Conservation (phyloP, 192 early-diverging fungal genomes). For the Podila clonocystis region DNA sequence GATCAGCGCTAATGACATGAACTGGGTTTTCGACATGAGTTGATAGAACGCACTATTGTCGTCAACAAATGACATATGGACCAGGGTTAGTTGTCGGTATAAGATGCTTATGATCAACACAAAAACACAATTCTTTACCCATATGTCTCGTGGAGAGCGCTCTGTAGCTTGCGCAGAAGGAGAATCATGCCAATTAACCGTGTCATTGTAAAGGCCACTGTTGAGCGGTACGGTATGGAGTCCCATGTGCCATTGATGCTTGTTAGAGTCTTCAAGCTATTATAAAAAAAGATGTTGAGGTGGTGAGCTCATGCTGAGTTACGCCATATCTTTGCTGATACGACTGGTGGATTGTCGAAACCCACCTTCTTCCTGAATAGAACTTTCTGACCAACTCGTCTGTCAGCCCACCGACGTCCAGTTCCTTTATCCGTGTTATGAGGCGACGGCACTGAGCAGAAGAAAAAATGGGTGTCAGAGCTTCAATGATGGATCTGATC, state of each 20-base stretch:
- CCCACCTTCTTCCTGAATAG: constrained; percentile 27
- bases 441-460: constrained; percentile 29
- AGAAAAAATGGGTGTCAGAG: neutral
- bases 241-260: constrained; percentile 28
- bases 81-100: neutral
- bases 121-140: constrained; percentile 9
- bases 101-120: neutral
- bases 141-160: constrained; percentile 37
- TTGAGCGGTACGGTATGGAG: constrained; percentile 40
- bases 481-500: no score
- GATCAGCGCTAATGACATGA: constrained; percentile 56
- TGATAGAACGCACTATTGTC: constrained; percentile 40
- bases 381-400: constrained; percentile 37
- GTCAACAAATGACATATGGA: no score
- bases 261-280: constrained; percentile 15
- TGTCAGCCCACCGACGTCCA: constrained; percentile 16
- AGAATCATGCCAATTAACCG: constrained; percentile 29
- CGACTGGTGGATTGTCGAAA: neutral
- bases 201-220: constrained; percentile 36
- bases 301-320: neutral
- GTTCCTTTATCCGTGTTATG: constrained; percentile 23
- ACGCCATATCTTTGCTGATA: neutral
- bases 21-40: constrained; percentile 51
- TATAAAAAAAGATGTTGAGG: neutral
- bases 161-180: constrained; percentile 26